Conservation (phyloP, 1,284 basidiomycete species). For the Pseudozyma sp. region DNA sequence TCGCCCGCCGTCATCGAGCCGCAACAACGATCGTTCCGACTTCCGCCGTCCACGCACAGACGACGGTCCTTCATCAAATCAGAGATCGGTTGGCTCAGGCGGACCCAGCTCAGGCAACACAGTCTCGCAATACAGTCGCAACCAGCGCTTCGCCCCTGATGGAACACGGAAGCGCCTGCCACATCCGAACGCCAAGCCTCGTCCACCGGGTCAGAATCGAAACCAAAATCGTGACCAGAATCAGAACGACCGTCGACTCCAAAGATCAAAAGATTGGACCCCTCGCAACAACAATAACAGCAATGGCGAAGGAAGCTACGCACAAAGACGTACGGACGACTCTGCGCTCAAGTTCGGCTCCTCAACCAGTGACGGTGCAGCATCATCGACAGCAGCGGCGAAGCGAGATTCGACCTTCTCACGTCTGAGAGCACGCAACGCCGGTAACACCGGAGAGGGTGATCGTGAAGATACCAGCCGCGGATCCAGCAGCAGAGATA, state of each 20-base stretch:
- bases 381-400: slow-evolving; percentile 9
- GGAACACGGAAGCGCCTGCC: slow-evolving; percentile 40
- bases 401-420: slow-evolving; percentile 25
- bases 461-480: neutral
- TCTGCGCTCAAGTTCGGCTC: slow-evolving; percentile 35
- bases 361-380: neutral
- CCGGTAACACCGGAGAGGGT: slow-evolving; percentile 1
- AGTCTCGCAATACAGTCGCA: slow-evolving; percentile 36
- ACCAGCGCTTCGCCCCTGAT: slow-evolving; percentile 35
- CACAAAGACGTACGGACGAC: slow-evolving; percentile 14
- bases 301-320: neutral
- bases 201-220: neutral
- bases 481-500: slow-evolving; percentile 6
- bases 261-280: slow-evolving; percentile 14
- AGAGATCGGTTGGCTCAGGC: slow-evolving; percentile 15
- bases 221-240: slow-evolving; percentile 6
- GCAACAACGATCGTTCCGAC: slow-evolving; percentile 17
- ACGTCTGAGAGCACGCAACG: slow-evolving; percentile 21
- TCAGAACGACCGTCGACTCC: slow-evolving; percentile 7
- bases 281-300: slow-evolving; percentile 1
- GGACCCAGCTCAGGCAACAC: slow-evolving; percentile 16
- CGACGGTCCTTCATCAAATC: slow-evolving; percentile 5
- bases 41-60: slow-evolving; percentile 13
- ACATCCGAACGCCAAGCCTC: slow-evolving; percentile 30
- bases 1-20: slow-evolving; percentile 1